Percentiles rank a stretch among this genome's conserved stretches.
These are phyloP conservation scores for Silene latifolia DNA, from an alignment of 148 eudicot species.

Conservation along the genomic window DNA sequence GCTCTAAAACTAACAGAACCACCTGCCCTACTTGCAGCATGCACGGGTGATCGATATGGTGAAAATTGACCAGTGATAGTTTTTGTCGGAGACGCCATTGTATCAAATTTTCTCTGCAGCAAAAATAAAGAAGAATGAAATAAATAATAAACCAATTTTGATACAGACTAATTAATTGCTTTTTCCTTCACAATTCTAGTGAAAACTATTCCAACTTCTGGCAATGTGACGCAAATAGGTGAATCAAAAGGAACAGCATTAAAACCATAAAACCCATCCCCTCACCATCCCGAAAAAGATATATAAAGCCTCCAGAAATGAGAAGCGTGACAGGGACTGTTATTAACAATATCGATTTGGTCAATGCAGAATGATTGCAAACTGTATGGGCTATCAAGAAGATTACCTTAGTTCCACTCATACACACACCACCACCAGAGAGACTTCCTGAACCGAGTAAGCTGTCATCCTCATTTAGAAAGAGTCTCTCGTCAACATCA, in stretches of 20 bases:
- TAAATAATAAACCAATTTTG: not conserved
- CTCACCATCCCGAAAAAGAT: not conserved
- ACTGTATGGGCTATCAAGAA: not conserved
- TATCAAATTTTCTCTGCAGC: constrained; percentile 60
- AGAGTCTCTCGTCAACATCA: constrained; percentile 87
- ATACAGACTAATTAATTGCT: not conserved
- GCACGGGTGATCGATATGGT: constrained; percentile 66
- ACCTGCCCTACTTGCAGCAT: constrained; percentile 34
- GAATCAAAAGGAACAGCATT: not conserved
- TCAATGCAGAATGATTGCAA: not conserved
- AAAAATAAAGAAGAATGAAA: constrained; percentile 13
- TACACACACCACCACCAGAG: constrained; percentile 69
- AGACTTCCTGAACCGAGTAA: constrained; percentile 87
- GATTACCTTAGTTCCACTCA: constrained; percentile 65
- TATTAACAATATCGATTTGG: not conserved
- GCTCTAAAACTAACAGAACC: constrained; percentile 34
- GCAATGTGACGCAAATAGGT: not conserved
- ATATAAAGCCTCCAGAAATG: not conserved
- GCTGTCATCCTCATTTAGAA: constrained; percentile 74
- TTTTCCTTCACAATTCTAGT: constrained; percentile 3
- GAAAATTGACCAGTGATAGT: constrained; percentile 69
- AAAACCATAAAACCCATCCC: not conserved
- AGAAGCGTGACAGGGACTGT: not conserved
- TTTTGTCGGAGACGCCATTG: constrained; percentile 72
- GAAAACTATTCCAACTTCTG: not conserved